Evolutionary conservation across 2,329 filamentous ascomycete species (phyloP).

Genomic region (Aspergillus sp.): DNA sequence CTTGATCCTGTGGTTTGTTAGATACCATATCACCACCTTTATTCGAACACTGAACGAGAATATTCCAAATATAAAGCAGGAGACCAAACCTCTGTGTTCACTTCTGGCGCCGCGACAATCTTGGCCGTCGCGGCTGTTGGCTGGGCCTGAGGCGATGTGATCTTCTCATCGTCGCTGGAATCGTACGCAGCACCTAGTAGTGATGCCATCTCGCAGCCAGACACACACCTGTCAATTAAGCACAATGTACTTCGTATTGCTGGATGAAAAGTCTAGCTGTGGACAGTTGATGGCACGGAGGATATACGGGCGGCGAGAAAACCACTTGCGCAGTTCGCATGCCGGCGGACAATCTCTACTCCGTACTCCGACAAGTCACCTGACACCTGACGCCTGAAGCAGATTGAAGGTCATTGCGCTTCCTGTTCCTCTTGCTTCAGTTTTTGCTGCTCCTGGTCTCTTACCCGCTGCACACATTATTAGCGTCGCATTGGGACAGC

Average conservation of each 20-base stretch:
- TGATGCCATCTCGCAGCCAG: constrained; percentile 29
- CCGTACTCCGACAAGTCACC: too few species aligned
- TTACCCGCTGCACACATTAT: too few species aligned
- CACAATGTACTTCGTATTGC: too few species aligned
- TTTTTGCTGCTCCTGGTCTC: neutral
- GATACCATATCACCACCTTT: constrained; percentile 19
- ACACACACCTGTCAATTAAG: too few species aligned
- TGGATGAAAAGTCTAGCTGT: too few species aligned
- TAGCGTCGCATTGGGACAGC: too few species aligned
- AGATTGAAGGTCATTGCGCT: too few species aligned
- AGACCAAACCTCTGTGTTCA: constrained; percentile 50
- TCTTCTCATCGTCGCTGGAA: constrained; percentile 42
- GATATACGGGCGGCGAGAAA: constrained; percentile 21
- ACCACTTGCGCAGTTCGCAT: constrained; percentile 14
- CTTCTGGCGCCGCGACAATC: constrained; percentile 45
- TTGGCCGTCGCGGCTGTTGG: constrained; percentile 24
- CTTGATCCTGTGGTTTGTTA: constrained; percentile 41
- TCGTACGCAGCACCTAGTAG: constrained; percentile 39
- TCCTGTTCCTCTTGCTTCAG: too few species aligned
- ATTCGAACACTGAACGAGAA: neutral
- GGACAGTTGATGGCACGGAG: neutral
- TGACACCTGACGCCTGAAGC: too few species aligned
- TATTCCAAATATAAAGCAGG: constrained; percentile 7
- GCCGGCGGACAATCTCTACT: too few species aligned
- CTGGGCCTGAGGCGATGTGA: constrained; percentile 15